Base-by-base conservation (phyloP, 2,329 filamentous ascomycete genomes). In the Falciphora oryzae region DNA sequence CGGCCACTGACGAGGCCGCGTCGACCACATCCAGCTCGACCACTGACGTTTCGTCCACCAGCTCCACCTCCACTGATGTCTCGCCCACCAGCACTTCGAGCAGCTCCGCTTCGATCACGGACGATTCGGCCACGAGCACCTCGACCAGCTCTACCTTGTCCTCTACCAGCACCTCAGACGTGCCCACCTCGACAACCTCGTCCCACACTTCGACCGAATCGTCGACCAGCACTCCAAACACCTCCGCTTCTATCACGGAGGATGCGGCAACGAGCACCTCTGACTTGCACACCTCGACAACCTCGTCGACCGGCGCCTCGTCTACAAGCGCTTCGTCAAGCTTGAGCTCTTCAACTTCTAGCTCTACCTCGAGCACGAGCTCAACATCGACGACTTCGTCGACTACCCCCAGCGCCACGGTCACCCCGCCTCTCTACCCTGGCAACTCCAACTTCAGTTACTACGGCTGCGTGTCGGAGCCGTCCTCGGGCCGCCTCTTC, bases 391-490 rank as follows among this genome's bases (percentile, higher is more conserved):
- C 27, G 2, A 29, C 31, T n/a, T 50, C 44, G 29, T 63, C 65
- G 22, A 38, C 57, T 14, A 57, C 61, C 22, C 57, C 61, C 31
- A 60, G 29, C 44, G 16, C 44, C 29, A 61, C 64, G 0, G 22
- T 44, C 31, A 28, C n/a, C n/a, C 44, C 44, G 11, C 50, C 61
- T 14, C 61, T 61, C 29, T 65, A 38, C 44, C 63, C 63, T 11
- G 65, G 66, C n/a, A 66, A 67, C 59, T 65, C 29, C 35, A 70
- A 70, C 64, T 70, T 70, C 62, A 70, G 68, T 7, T 63, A 69
- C 28, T 64, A 68, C 64, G 38, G 65, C 63, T 70, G 69, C 65
- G 65, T 65, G 32, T 28, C 56, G 32, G 69, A 70, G 65, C 69
- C 69, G 4, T 67, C 69, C 11, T 32, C 58, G 22, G 68, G 68